Percentiles rank a stretch among this genome's conserved stretches.
Conservation (phyloP, 352 stramenopile species). For the Aphanomyces euteiches region DNA sequence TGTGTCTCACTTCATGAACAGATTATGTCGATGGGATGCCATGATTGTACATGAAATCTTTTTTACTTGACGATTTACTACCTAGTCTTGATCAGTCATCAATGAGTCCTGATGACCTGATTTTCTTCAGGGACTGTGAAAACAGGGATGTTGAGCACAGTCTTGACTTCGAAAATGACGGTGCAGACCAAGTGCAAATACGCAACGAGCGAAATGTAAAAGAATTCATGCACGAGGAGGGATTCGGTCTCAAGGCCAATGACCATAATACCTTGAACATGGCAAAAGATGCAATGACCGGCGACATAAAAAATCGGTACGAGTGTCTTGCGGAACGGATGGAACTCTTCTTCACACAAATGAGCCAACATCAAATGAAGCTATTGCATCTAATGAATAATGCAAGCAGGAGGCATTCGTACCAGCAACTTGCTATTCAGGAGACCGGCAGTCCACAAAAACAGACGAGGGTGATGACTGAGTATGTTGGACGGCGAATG, state of each 20-base stretch:
- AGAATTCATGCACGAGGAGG: constrained; percentile 83
- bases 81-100: background rate
- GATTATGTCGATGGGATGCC: too few species aligned
- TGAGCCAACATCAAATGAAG: constrained; percentile 87
- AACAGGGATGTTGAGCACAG: constrained; percentile 70
- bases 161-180: constrained; percentile 84
- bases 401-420: constrained; percentile 28
- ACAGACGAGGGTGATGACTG: constrained; percentile 63
- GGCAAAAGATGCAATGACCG: constrained; percentile 74
- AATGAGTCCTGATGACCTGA: constrained; percentile 11
- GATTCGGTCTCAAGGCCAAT: constrained; percentile 60
- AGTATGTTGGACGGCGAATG: constrained; percentile 77
- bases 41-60: background rate
- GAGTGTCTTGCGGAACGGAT: constrained; percentile 86
- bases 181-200: constrained; percentile 87
- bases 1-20: too few species aligned
- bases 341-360: constrained; percentile 82
- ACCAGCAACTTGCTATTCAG: constrained; percentile 87
- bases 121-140: constrained; percentile 56
- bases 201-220: constrained; percentile 77
- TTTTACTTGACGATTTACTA: background rate
- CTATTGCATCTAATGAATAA: constrained; percentile 34
- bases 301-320: constrained; percentile 88
- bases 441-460: constrained; percentile 83
- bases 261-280: constrained; percentile 79